phyloP scores from a whole-genome alignment of 2,329 filamentous ascomycete species.

The Penicillium sp. region DNA sequence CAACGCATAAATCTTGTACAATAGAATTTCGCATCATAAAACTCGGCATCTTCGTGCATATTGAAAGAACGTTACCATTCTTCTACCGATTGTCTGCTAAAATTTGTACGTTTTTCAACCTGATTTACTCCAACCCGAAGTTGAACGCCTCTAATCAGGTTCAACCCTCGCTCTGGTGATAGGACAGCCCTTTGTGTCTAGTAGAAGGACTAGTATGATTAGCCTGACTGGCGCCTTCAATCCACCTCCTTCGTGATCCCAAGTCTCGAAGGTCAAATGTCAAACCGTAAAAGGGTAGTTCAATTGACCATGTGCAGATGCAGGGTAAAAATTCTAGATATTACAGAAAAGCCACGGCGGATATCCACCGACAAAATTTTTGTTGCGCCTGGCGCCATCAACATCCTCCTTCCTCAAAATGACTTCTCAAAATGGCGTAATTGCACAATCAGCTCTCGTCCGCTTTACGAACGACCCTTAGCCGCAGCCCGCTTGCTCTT shows the following conservation, averaged over 20 bases:
- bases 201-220: not conserved
- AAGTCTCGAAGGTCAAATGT: not conserved
- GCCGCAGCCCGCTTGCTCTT: slow-evolving; percentile 51
- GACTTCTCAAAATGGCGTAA: not conserved
- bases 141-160: too few relatives aligned
- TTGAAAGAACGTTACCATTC: not conserved
- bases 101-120: too few relatives aligned
- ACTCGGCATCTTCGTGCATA: not conserved
- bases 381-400: slow-evolving; percentile 20
- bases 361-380: slow-evolving; percentile 13
- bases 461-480: slow-evolving; percentile 29
- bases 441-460: slow-evolving; percentile 2
- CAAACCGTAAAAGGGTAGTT: slow-evolving; percentile 10
- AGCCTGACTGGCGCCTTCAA: not conserved
- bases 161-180: too few relatives aligned
- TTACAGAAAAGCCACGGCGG: slow-evolving; percentile 25
- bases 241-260: not conserved
- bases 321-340: slow-evolving; percentile 25
- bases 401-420: not conserved
- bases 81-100: too few relatives aligned
- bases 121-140: too few relatives aligned
- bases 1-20: not conserved
- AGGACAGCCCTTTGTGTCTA: too few relatives aligned
- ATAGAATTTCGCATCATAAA: not conserved
- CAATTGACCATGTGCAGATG: slow-evolving; percentile 24